Evolutionary conservation across 2,329 filamentous ascomycete species (phyloP).

Genomic region (Botryotinia globosa): DNA sequence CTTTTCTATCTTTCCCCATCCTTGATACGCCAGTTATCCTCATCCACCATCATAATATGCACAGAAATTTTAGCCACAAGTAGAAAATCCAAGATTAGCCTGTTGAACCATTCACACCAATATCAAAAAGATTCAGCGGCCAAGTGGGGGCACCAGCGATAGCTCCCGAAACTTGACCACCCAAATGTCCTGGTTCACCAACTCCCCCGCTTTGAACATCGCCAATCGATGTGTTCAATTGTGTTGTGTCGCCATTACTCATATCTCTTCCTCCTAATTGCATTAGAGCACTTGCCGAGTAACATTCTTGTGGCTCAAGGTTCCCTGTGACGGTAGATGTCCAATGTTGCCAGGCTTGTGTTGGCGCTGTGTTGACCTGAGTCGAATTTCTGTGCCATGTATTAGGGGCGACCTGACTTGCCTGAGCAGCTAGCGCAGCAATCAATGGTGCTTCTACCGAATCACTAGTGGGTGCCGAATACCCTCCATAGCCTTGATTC

Average conservation of each 20-base stretch:
- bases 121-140: slow-evolving; percentile 35
- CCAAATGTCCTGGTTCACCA: slow-evolving; percentile 8
- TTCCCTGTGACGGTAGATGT: slow-evolving; percentile 34
- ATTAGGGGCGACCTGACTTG: slow-evolving; percentile 38
- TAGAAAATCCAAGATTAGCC: not conserved
- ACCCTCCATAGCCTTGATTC: slow-evolving; percentile 7
- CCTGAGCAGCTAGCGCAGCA: slow-evolving; percentile 31
- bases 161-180: slow-evolving; percentile 14
- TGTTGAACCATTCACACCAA: slow-evolving; percentile 10
- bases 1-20: not conserved
- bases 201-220: slow-evolving; percentile 11
- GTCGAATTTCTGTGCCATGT: slow-evolving; percentile 26
- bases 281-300: slow-evolving; percentile 37
- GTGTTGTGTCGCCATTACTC: slow-evolving; percentile 21
- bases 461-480: slow-evolving; percentile 20
- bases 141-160: slow-evolving; percentile 20
- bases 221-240: slow-evolving; percentile 2
- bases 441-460: slow-evolving; percentile 33
- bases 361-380: slow-evolving; percentile 27
- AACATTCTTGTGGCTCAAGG: slow-evolving; percentile 37
- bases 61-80: not conserved
- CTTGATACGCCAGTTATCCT: not conserved
- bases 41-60: not conserved
- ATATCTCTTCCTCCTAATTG: slow-evolving; percentile 34
- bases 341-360: slow-evolving; percentile 38